These are phyloP conservation scores for Cladorrhinum sp. DNA, from an alignment of 2,329 filamentous ascomycete species.

Conservation along the genomic window DNA sequence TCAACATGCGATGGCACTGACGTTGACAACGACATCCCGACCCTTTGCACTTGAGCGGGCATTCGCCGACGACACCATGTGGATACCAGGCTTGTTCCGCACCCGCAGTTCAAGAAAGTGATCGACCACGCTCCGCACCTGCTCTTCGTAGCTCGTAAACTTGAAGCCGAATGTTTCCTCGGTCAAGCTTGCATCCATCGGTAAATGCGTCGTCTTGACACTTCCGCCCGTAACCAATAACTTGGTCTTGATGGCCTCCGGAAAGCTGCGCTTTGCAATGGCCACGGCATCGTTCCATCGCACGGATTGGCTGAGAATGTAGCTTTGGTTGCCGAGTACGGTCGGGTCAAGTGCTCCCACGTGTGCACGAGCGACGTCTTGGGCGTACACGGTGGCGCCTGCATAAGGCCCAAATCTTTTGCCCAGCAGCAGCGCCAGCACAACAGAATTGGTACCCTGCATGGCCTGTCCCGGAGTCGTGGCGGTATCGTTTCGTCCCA, in stretches of 20 bases:
- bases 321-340: constrained; percentile 33
- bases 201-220: constrained; percentile 26
- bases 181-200: constrained; percentile 31
- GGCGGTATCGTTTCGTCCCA: constrained; percentile 37
- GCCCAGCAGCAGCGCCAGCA: constrained; percentile 36
- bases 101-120: constrained; percentile 30
- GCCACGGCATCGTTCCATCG: constrained; percentile 39
- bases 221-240: constrained; percentile 26
- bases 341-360: constrained; percentile 35
- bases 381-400: constrained; percentile 36
- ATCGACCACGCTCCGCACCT: constrained; percentile 29
- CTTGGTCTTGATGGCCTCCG: constrained; percentile 29
- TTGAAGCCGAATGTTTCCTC: constrained; percentile 29
- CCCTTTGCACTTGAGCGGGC: constrained; percentile 1
- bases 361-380: constrained; percentile 40
- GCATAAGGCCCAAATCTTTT: constrained; percentile 25
- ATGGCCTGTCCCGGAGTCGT: constrained; percentile 29
- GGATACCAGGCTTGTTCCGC: constrained; percentile 6
- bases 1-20: constrained; percentile 14
- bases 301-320: constrained; percentile 32
- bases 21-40: constrained; percentile 14
- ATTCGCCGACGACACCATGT: constrained; percentile 4
- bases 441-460: constrained; percentile 35
- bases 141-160: constrained; percentile 30
- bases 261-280: constrained; percentile 35